Base-by-base conservation (phyloP, 805 yeast species). In the Kluyveromyces dobzhanskii region DNA sequence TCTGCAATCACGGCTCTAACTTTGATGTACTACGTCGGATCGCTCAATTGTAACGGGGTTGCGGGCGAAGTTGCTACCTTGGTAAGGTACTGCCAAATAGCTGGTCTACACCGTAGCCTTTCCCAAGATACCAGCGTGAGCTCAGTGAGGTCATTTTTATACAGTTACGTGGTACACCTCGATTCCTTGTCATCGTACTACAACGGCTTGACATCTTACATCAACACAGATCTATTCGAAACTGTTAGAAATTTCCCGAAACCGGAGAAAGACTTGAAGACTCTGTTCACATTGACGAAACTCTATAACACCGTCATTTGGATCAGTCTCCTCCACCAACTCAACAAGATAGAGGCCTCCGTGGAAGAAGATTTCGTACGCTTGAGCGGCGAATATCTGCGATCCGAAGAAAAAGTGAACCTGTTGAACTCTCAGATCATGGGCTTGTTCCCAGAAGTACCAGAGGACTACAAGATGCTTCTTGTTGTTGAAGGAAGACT, bases 11-110 rank as follows among this genome's bases (percentile, higher is more conserved):
- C 35, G n/a, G 35, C 35, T 10, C 18, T 23, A 10, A 23, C 35
- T 11, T 13, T 32, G 9, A 32, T 32, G 35, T 32, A 32, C 18
- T 32, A 32, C 17, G 35, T 32, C 14, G 26, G 28, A 10, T 32
- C 35, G 8, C 10, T 32, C 23, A 17, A 32, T 32, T 32, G 35
- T 23, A 11, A 19, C n/a, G 35, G 26, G n/a, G 17, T 27, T 10
- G 17, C 12, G 7, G 35, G 35, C 4, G 35, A 32, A 6, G 35
- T 32, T 3, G 13, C 35, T n/a, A 13, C 35, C 10, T 19, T 32
- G 17, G 8, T 32, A 13, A 32, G 35, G n/a, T 32, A 11, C 16
- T 32, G 27, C 14, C 35, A 32, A 32, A 32, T 32, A 7, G 18
- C 27, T 8, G 35, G 35, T 19, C 27, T 32, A 4, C 35, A 32